phyloP scores from a whole-genome alignment of 1,139 yeast genomes.

The Hansenula sp. region DNA sequence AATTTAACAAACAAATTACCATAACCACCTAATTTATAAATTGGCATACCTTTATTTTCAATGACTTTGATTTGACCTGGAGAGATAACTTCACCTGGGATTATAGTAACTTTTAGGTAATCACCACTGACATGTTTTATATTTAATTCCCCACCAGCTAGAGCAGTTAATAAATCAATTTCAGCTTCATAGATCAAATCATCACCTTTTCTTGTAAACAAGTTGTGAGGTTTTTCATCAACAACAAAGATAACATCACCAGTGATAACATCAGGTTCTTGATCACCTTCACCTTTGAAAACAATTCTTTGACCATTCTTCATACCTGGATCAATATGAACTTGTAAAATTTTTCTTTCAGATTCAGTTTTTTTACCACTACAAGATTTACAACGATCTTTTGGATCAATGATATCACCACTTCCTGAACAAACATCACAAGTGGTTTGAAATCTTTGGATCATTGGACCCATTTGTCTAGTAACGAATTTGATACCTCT shows the following conservation, averaged over 20 bases:
- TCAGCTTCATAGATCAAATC: slow-evolving; percentile 85
- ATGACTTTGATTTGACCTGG: slow-evolving; percentile 82
- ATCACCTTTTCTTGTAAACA: slow-evolving; percentile 84
- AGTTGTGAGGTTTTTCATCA: slow-evolving; percentile 81
- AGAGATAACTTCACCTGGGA: slow-evolving; percentile 90
- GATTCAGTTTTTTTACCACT: slow-evolving; percentile 81
- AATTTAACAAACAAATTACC: slow-evolving; percentile 75
- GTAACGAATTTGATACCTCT: slow-evolving; percentile 89
- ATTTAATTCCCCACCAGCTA: slow-evolving; percentile 92
- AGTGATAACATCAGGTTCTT: slow-evolving; percentile 90
- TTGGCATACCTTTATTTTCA: slow-evolving; percentile 96
- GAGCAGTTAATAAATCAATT: slow-evolving; percentile 87
- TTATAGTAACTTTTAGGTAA: slow-evolving; percentile 73
- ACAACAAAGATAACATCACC: slow-evolving; percentile 95
- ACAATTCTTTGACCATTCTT: slow-evolving; percentile 88
- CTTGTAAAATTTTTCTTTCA: slow-evolving; percentile 93
- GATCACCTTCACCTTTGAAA: slow-evolving; percentile 96
- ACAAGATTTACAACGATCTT: slow-evolving; percentile 87
- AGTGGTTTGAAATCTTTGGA: slow-evolving; percentile 93
- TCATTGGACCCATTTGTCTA: slow-evolving; percentile 99
- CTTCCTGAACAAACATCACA: slow-evolving; percentile 93
- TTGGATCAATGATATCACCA: slow-evolving; percentile 85
- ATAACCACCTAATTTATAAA: slow-evolving; percentile 68
- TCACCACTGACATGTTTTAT: slow-evolving; percentile 88
- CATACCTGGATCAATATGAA: slow-evolving; percentile 97